Evolutionary conservation across 306 rosid genomes (phyloP).

Genomic region (Prunus kanzakura): DNA sequence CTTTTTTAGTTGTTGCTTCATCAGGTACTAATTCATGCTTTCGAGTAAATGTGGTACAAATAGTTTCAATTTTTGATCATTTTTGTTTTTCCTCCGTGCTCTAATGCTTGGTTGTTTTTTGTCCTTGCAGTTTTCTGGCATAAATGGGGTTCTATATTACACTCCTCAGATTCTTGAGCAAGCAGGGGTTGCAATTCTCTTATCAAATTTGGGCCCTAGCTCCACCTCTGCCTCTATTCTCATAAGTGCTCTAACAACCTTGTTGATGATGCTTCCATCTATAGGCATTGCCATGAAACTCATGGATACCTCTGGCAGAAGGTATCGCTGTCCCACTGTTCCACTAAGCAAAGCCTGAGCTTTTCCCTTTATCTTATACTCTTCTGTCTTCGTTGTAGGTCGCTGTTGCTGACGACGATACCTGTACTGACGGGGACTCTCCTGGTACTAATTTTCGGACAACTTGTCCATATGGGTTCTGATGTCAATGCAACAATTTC

Average conservation of each 20-base stretch:
- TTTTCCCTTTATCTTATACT: not conserved
- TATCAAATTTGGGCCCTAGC: conserved; percentile 28
- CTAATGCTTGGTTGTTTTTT: not conserved
- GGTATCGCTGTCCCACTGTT: not conserved
- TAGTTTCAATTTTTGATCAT: not conserved
- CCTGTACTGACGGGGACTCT: conserved; percentile 32
- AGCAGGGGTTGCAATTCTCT: conserved; percentile 42
- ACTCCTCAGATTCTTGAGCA: conserved; percentile 43
- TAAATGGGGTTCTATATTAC: conserved; percentile 41
- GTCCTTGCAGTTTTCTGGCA: conserved; percentile 34
- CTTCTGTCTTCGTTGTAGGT: conserved; percentile 9
- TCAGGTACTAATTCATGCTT: conserved; percentile 19
- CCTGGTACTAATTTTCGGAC: conserved; percentile 24
- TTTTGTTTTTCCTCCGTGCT: too few species aligned
- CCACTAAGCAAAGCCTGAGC: not conserved
- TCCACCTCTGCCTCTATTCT: conserved; percentile 37
- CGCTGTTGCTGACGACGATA: conserved; percentile 28
- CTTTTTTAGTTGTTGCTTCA: conserved; percentile 18
- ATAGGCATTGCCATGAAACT: conserved; percentile 40
- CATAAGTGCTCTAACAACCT: conserved; percentile 39
- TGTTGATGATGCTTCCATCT: conserved; percentile 46
- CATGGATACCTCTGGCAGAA: conserved; percentile 33
- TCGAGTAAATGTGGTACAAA: not conserved
- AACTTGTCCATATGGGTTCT: conserved; percentile 26
- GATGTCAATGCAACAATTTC: conserved; percentile 33